phyloP scores from a whole-genome alignment of 495 filamentous ascomycete species.

The Penicillium turbatum region DNA sequence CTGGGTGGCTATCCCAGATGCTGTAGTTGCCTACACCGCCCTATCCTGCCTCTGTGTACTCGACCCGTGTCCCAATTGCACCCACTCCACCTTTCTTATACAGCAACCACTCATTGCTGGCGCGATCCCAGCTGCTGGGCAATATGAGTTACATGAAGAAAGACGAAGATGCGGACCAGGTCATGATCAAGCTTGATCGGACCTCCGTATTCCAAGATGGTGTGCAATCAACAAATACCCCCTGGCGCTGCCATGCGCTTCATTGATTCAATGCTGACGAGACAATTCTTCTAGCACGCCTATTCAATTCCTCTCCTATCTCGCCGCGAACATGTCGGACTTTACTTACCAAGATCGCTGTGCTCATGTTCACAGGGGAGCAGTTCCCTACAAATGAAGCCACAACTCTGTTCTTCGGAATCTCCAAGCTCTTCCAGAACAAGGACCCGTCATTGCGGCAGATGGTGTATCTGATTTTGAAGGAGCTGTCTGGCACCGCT shows the following conservation, averaged over 20 bases:
- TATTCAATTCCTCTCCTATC: constrained; percentile 96
- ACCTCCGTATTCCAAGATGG: constrained; percentile 99
- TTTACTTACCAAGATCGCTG: constrained; percentile 93
- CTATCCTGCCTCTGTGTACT: constrained; percentile 29
- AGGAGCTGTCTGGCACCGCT: constrained; percentile 92
- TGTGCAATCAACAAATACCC: constrained; percentile 41
- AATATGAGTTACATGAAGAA: constrained; percentile 96
- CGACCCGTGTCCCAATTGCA: constrained; percentile 24
- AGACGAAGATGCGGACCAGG: constrained; percentile 92
- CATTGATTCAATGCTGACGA: constrained; percentile 16
- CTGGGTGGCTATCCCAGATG: constrained; percentile 23
- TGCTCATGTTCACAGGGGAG: constrained; percentile 95
- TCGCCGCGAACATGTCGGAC: constrained; percentile 93
- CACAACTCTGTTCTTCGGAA: constrained; percentile 97
- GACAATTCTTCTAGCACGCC: constrained; percentile 61
- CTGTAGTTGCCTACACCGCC: constrained; percentile 33
- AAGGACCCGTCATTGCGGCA: constrained; percentile 97
- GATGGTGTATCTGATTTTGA: constrained; percentile 98
- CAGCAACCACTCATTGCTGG: constrained; percentile 30
- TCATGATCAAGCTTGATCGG: constrained; percentile 93
- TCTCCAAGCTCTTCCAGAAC: constrained; percentile 99
- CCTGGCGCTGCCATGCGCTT: constrained; percentile 17
- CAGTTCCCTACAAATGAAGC: constrained; percentile 95
- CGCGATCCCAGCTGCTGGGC: constrained; percentile 37
- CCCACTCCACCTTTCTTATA: constrained; percentile 17